Conservation (phyloP, 805 yeast genomes). For the Yarrowia yakushimensis region DNA sequence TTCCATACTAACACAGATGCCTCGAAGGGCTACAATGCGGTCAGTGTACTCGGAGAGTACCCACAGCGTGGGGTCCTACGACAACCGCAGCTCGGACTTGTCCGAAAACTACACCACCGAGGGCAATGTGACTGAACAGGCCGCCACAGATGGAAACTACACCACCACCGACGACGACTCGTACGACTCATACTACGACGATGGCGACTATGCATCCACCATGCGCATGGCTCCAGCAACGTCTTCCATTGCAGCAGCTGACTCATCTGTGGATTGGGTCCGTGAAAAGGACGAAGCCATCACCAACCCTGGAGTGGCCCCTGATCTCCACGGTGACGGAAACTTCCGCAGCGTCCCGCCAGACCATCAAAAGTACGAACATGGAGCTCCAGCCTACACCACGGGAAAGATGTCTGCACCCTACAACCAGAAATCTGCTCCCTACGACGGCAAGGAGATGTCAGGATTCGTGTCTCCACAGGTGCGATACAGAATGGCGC, state of each 20-base stretch:
- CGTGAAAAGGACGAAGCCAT: constrained; percentile 16
- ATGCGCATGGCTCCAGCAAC: constrained; percentile 7
- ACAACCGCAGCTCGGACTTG: constrained; percentile 14
- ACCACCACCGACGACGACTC: constrained; percentile 18
- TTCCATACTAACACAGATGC: constrained; percentile 11
- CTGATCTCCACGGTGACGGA: not conserved
- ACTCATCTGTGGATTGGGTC: constrained; percentile 19
- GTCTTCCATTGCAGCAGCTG: constrained; percentile 1
- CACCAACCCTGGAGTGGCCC: constrained; percentile 19
- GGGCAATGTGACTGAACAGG: not conserved
- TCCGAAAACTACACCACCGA: constrained; percentile 12
- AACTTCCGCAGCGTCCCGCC: not conserved
- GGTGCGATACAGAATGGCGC: constrained; percentile 16
- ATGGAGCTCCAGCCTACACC: not conserved
- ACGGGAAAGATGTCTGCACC: constrained; percentile 16
- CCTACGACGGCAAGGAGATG: constrained; percentile 18
- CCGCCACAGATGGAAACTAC: constrained; percentile 8
- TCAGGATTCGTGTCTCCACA: constrained; percentile 9
- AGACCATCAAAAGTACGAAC: constrained; percentile 17
- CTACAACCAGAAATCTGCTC: constrained; percentile 10
- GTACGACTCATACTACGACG: constrained; percentile 12
- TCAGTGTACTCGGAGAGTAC: constrained; percentile 10
- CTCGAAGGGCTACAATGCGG: constrained; percentile 20
- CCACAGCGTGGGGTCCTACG: constrained; percentile 2
- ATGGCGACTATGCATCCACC: constrained; percentile 3